A percentile compares a stretch with the other conserved stretches of the same genome.
Conservation (phyloP, 2,329 filamentous ascomycete genomes). For the Ophiostoma triangulosporum region DNA sequence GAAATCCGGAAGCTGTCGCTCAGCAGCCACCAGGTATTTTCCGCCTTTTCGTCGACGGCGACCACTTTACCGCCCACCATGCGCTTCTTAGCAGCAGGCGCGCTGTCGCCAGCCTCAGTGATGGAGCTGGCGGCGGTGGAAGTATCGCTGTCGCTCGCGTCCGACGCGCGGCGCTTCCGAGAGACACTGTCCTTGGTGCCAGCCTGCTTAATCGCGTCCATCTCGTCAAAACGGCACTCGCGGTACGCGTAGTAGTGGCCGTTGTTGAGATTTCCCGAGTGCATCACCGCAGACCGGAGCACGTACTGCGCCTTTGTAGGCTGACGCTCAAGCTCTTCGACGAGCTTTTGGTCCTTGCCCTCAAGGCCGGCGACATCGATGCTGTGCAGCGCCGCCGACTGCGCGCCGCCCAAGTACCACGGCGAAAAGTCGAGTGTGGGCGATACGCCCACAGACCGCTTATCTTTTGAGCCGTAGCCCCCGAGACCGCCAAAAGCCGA, state of each 20-base stretch:
- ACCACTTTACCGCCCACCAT: not conserved
- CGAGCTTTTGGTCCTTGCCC: not conserved
- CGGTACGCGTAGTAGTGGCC: not conserved
- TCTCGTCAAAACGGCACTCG: not conserved
- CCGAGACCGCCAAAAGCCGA: slow-evolving; percentile 74
- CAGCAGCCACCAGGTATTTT: not conserved
- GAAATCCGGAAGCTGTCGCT: not conserved
- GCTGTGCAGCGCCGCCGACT: not conserved
- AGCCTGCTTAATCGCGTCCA: not conserved
- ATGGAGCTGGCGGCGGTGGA: not conserved
- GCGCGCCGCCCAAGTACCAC: slow-evolving; percentile 62
- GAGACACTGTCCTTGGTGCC: not conserved
- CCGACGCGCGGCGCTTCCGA: not conserved
- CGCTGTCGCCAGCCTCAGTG: not conserved
- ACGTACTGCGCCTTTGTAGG: not conserved
- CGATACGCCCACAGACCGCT: slow-evolving; percentile 37
- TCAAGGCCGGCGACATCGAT: not conserved
- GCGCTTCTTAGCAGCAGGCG: not conserved
- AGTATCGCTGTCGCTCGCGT: not conserved
- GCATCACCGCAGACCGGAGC: not conserved
- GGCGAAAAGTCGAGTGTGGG: slow-evolving; percentile 61
- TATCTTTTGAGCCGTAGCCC: not conserved
- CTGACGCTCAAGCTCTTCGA: not conserved
- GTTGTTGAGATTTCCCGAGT: not conserved
- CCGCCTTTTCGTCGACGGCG: not conserved